Conservation (phyloP, 164 flowering plant species). For the Magnolia kwangsiensis region DNA sequence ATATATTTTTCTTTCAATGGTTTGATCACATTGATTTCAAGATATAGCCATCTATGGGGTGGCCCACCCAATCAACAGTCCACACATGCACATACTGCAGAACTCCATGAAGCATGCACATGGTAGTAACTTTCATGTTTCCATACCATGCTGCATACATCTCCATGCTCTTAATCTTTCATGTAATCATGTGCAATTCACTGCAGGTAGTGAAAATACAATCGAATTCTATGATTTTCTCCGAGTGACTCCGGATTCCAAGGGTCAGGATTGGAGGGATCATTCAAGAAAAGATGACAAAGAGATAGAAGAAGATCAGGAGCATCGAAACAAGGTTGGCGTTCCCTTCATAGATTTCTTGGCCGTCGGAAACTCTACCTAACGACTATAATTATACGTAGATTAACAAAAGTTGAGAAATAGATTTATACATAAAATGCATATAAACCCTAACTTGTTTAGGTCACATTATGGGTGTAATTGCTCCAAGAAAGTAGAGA, state of each 20-base stretch:
- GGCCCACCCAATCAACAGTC: no score
- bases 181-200: background rate
- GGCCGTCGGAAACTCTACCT: constrained; percentile 30
- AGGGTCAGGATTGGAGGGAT: constrained; percentile 46
- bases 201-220: constrained; percentile 34
- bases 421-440: background rate
- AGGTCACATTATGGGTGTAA: background rate
- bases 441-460: background rate
- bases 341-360: constrained; percentile 61
- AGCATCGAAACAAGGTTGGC: constrained; percentile 4
- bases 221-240: constrained; percentile 71
- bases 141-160: background rate
- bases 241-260: constrained; percentile 51
- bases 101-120: no score
- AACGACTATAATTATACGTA: background rate
- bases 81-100: no score
- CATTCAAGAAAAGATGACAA: constrained; percentile 43
- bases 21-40: no score
- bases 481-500: background rate
- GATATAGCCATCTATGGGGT: no score
- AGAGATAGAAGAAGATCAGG: constrained; percentile 37
- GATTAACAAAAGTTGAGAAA: constrained; percentile 1
- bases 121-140: no score
- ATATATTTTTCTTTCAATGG: no score
- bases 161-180: constrained; percentile 2